Conservation (phyloP, 306 rosid genomes). For the Astragalus glycyphyllos region DNA sequence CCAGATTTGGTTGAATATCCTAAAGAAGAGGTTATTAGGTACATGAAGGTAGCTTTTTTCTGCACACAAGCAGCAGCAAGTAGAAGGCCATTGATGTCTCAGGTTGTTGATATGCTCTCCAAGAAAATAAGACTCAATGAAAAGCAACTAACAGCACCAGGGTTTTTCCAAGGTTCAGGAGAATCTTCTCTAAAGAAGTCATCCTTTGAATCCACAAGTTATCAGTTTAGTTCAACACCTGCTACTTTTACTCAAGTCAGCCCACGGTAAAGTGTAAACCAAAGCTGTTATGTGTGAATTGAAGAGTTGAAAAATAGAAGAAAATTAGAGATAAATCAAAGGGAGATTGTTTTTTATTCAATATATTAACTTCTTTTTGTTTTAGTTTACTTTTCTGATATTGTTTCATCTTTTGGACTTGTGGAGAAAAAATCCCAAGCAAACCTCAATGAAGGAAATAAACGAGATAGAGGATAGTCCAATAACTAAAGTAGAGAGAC, state of each 20-base stretch:
- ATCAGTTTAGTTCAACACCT: constrained; percentile 60
- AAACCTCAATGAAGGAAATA: neutral
- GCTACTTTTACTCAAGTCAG: constrained; percentile 62
- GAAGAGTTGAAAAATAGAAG: constrained; percentile 19
- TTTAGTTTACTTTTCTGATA: neutral
- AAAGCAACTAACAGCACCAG: constrained; percentile 81
- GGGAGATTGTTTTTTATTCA: neutral
- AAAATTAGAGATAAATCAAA: neutral
- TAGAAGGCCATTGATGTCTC: constrained; percentile 84
- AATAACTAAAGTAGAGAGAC: neutral
- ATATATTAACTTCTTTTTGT: neutral
- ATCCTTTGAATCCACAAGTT: constrained; percentile 47
- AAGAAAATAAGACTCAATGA: constrained; percentile 74
- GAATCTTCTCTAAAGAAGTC: constrained; percentile 58
- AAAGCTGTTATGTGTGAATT: constrained; percentile 27
- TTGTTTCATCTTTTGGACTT: neutral
- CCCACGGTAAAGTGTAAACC: constrained; percentile 63
- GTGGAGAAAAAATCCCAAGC: neutral
- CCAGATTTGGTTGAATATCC: constrained; percentile 68
- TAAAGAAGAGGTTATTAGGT: constrained; percentile 71
- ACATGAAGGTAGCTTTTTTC: constrained; percentile 91
- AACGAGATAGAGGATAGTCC: neutral
- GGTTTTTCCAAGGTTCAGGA: constrained; percentile 65
- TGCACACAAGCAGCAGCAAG: constrained; percentile 91
- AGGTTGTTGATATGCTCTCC: constrained; percentile 83